These are phyloP conservation scores for Pythium inflatum DNA, from an alignment of 352 stramenopile genomes.

Conservation along the genomic window DNA sequence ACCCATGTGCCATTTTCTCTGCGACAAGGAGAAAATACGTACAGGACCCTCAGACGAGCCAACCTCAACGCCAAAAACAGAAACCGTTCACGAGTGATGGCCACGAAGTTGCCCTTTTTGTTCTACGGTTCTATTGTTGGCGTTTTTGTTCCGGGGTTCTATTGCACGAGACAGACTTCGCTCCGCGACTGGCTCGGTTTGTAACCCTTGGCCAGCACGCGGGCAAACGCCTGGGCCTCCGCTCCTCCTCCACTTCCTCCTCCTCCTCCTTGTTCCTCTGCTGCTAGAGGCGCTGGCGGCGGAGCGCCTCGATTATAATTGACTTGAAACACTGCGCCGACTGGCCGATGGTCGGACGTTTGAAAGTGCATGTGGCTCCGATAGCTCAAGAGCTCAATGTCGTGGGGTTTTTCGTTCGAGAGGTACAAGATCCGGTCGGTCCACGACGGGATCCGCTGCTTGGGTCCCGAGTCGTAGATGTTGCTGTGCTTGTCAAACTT, in stretches of 20 bases:
- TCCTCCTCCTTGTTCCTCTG: not conserved
- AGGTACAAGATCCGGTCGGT: constrained; percentile 94
- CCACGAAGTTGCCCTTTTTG: constrained; percentile 14
- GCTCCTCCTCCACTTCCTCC: not conserved
- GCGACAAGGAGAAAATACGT: too few species aligned
- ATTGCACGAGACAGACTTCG: constrained; percentile 48
- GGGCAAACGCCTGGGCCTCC: constrained; percentile 28
- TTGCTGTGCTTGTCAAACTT: constrained; percentile 95
- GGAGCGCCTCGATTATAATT: constrained; percentile 42
- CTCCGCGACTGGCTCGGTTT: constrained; percentile 39
- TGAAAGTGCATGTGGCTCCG: constrained; percentile 68
- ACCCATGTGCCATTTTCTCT: too few species aligned
- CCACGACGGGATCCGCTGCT: constrained; percentile 95
- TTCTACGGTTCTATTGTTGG: not conserved
- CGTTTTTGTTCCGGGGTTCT: not conserved
- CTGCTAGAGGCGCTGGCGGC: too few species aligned
- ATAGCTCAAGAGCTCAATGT: constrained; percentile 68
- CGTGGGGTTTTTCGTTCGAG: constrained; percentile 53
- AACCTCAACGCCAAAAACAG: too few species aligned
- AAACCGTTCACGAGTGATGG: constrained; percentile 5
- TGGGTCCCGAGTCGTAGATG: constrained; percentile 94
- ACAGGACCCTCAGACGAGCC: too few species aligned
- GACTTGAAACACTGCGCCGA: constrained; percentile 70
- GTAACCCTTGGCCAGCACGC: constrained; percentile 41
- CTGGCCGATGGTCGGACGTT: constrained; percentile 75